Evolutionary conservation across 306 rosid genomes (phyloP).

Genomic region (Delonix regia): DNA sequence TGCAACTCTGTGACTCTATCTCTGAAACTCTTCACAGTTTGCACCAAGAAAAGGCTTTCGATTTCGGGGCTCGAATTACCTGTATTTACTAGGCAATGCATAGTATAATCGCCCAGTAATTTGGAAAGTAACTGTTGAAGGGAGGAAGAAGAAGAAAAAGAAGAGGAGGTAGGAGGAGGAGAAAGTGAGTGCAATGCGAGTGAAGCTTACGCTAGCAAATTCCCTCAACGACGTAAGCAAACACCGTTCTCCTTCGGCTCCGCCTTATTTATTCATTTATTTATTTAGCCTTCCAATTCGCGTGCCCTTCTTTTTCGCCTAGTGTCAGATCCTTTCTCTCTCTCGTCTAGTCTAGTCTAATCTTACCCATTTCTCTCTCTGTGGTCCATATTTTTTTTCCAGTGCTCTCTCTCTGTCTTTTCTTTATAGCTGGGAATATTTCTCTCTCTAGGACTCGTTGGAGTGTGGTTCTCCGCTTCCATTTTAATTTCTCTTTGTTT

Average conservation of each 20-base stretch:
- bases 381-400: conserved; percentile 35
- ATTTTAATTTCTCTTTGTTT: conserved; percentile 10
- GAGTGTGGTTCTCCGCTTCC: conserved; percentile 12
- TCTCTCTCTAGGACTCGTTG: conserved; percentile 36
- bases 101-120: not conserved
- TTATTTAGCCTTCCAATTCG: conserved; percentile 26
- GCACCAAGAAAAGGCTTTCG: not conserved
- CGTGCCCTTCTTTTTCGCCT: conserved; percentile 52
- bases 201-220: conserved; percentile 37
- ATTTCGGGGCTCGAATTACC: not conserved
- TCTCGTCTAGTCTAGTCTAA: conserved; percentile 51
- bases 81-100: not conserved
- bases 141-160: not conserved
- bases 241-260: not conserved
- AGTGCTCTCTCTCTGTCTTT: conserved; percentile 11
- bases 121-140: not conserved
- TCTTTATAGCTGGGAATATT: conserved; percentile 32
- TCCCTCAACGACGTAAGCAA: conserved; percentile 36
- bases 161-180: not conserved
- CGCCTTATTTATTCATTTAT: not conserved
- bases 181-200: not conserved
- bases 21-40: not conserved
- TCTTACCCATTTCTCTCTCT: conserved; percentile 32
- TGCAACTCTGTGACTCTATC: conserved; percentile 19
- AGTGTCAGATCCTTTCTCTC: conserved; percentile 42